Base-by-base conservation (phyloP, 2,329 filamentous ascomycete species). In the Calonectria crousiana region DNA sequence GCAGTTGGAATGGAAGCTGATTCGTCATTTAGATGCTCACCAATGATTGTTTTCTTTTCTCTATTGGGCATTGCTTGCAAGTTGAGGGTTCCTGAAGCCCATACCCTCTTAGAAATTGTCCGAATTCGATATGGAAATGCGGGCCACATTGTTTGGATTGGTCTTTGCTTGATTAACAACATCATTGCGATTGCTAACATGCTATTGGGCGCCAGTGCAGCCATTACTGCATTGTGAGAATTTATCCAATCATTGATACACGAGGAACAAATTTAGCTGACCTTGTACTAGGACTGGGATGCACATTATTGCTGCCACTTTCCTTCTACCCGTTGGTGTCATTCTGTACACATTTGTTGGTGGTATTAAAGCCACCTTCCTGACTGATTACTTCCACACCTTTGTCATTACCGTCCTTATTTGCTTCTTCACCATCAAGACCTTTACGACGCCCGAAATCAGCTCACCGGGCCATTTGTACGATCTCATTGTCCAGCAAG, bases 11-110 rank as follows among this genome's bases (percentile, higher is more conserved):
- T 38, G 0, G 11, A 23, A 23, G 28, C 38, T 53, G 6, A 44
- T 62, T 20, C 18, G n/a, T n/a, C 4, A 18, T n/a, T 0, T 11
- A 69, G 83, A 2, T 89, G 88, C 65, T 89, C 87, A 13, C 87
- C 88, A 0, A 90, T 90, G 87, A 90, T 91, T 53, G 87, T 89
- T 0, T 89, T 91, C 78, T 90, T 91, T 64, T 85, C 89, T 0
- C 75, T 90, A 0, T 80, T 90, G 1, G 88, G 87, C 0, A 89
- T 90, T 14, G 87, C 86, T 0, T 89, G 87, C 81, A 90, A 91
- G 71, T 78, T 87, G 34, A 87, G 89, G 36, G 87, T 89, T 1
- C 89, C 89, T 0, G 86, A 90, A 69, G 89, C 89, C 0, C 89
- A 91, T 72, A 91, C 89, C 0, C 84, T 89, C 0, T 81, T 91